Evolutionary conservation across 805 yeast genomes (phyloP), one percentile per base, ranked within the genome.

Genomic region (Starmerella ratchasimensis): DNA sequence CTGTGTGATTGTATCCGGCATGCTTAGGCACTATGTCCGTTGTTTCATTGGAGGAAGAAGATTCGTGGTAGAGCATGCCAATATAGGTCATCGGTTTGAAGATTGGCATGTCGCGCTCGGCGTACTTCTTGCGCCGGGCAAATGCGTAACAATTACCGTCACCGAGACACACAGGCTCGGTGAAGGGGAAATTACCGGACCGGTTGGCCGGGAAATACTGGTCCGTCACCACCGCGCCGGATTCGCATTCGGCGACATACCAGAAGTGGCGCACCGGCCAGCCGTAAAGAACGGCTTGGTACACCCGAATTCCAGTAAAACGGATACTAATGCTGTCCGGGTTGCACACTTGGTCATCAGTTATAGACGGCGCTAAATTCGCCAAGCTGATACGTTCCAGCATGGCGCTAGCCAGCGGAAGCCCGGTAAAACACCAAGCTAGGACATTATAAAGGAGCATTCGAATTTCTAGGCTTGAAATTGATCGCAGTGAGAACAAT

Each of bases 31-130:
- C 19, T 18, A 6, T 8, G 23, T 29, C 48, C 43, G 11, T 23
- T 38, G 7, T 25, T 34, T 13, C 37, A 9, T 80, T 73, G 38
- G 64, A 64, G n/a, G n/a, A n/a, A n/a, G n/a, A n/a, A n/a, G n/a
- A n/a, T n/a, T n/a, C n/a, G n/a, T n/a, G n/a, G 53, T 66, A 79
- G 2, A 78, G 46, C 0, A 74, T 83, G 5, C 86, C 88, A 2
- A 79, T 69, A 57, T 71, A 69, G 0, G 73, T 65, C 15, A 64
- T 59, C 0, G 83, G 81, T 13, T 70, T 57, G 48, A 63, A 74
- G 5, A 72, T 50, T 1, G 68, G 62, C 9, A 65, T 35, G 21
- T 63, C 55, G 34, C 72, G 58, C 10, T 52, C 53, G 0, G 71
- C 69, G 47, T 69, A 75, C 45, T 68, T 65, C 44, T 67, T 65